Evolutionary conservation across 2,329 filamentous ascomycete genomes (phyloP), one percentile per base, ranked within the genome.

Genomic region (Cytospora piceae): DNA sequence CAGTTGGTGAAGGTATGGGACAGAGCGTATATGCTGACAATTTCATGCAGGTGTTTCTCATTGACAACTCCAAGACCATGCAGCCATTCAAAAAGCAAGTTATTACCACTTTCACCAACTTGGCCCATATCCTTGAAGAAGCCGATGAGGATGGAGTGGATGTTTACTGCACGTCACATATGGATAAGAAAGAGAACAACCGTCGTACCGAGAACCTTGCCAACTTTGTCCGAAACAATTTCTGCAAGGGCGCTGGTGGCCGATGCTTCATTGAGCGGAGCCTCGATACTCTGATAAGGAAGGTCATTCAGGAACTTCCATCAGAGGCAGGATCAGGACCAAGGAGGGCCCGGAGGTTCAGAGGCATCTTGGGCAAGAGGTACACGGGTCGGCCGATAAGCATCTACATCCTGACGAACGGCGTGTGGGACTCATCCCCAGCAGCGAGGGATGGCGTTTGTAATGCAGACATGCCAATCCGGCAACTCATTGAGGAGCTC

Each of bases 361-460:
- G 3, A 8, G 9, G 6, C 14, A 22, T 11, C 2, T 27, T 27
- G 5, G 32, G 51, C 4, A 61, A 32, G 17, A 55, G 2, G 11
- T n/a, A 14, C 12, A 55, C 14, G 6, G 27, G 2, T 0, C 59
- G 59, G 11, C 59, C 59, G 4, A 27, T 39, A 31, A 61, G 59
- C 37, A 61, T 61, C 51, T 61, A 61, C 11, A 17, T 61, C 34
- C 32, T 61, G 51, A 61, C 59, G 1, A 61, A 39, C 42, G 59
- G 51, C 11, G 51, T 61, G 8, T 61, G 59, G 59, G 6, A 61
- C 51, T 46, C 51, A 0, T 22, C 51, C 14, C 6, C 3, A 3
- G 29, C 22, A 15, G n/a, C 59, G 4, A 46, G 24, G 17, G 32
- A 53, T 3, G 49, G 58, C 27, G 27, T 39, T 5, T 61, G 34